A percentile compares a stretch with the other conserved stretches of the same genome.
phyloP scores from a whole-genome alignment of 2,329 filamentous ascomycete species.

The Pseudogymnoascus sp. region DNA sequence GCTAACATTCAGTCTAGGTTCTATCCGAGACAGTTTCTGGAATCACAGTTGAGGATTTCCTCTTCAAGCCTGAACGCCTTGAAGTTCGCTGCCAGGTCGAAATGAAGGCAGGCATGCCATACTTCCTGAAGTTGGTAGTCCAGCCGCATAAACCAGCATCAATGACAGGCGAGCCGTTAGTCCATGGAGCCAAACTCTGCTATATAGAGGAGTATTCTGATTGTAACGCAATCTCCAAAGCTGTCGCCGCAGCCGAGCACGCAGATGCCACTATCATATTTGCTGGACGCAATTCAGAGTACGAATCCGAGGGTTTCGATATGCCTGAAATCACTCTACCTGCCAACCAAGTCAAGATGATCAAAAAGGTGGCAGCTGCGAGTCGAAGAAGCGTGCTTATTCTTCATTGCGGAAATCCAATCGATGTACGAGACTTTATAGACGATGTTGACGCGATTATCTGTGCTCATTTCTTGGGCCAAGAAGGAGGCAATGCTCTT shows the following conservation, averaged over 20 bases:
- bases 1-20: background rate
- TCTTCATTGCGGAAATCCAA: constrained; percentile 19
- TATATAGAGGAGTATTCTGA: constrained; percentile 15
- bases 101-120: background rate
- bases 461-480: constrained; percentile 50
- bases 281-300: constrained; percentile 16
- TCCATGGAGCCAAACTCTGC: constrained; percentile 14
- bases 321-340: constrained; percentile 12
- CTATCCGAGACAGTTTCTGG: background rate
- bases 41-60: constrained; percentile 18
- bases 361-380: constrained; percentile 17
- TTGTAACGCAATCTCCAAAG: constrained; percentile 13
- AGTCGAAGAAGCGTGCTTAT: constrained; percentile 16
- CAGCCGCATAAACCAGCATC: background rate
- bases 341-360: constrained; percentile 17
- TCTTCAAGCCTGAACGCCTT: constrained; percentile 17
- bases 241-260: constrained; percentile 12
- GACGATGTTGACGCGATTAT: constrained; percentile 55
- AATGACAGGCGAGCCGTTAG: constrained; percentile 12
- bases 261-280: constrained; percentile 18
- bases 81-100: constrained; percentile 10
- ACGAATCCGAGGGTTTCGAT: constrained; percentile 11
- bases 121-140: background rate
- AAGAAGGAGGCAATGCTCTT: constrained; percentile 63
- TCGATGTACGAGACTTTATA: constrained; percentile 13